These are phyloP conservation scores for Pulveroboletus sp. DNA, from an alignment of 768 basidiomycete species.

Conservation along the genomic window DNA sequence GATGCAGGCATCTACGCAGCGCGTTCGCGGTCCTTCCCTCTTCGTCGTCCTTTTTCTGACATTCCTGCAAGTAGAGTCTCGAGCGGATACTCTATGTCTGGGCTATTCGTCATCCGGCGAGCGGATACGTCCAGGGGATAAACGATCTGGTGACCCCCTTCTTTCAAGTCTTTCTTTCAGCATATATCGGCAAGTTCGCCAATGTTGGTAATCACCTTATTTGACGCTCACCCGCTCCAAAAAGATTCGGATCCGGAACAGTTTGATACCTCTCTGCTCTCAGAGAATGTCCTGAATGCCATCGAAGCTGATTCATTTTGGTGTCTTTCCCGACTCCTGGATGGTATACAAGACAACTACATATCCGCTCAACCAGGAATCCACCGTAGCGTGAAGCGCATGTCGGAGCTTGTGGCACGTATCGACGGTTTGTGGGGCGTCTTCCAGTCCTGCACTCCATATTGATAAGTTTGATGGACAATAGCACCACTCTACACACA, in stretches of 20 bases:
- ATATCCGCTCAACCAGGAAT: constrained; percentile 97
- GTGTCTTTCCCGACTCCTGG: constrained; percentile 92
- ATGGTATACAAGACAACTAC: constrained; percentile 99
- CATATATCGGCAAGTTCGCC: constrained; percentile 76
- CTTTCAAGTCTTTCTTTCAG: constrained; percentile 94
- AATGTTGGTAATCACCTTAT: neutral
- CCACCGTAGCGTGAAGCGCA: constrained; percentile 86
- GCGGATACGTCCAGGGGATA: constrained; percentile 98
- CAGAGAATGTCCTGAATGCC: constrained; percentile 69
- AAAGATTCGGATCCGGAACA: constrained; percentile 88
- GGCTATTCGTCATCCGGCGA: constrained; percentile 98
- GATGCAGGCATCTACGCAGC: constrained; percentile 87
- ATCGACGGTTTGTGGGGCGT: constrained; percentile 69
- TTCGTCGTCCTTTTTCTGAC: constrained; percentile 12
- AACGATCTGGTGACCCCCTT: constrained; percentile 98
- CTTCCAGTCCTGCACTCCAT: neutral
- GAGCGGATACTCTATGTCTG: constrained; percentile 97
- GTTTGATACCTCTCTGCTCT: constrained; percentile 78
- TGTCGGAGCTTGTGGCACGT: constrained; percentile 89
- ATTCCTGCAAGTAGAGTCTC: constrained; percentile 58
- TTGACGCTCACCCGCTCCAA: constrained; percentile 4
- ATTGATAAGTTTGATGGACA: neutral
- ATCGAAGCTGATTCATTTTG: constrained; percentile 98
- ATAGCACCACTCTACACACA: constrained; percentile 85
- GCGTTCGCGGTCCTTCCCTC: constrained; percentile 49